Evolutionary conservation across 1,284 basidiomycete species (phyloP).

Genomic region (Pseudozyma pruni): DNA sequence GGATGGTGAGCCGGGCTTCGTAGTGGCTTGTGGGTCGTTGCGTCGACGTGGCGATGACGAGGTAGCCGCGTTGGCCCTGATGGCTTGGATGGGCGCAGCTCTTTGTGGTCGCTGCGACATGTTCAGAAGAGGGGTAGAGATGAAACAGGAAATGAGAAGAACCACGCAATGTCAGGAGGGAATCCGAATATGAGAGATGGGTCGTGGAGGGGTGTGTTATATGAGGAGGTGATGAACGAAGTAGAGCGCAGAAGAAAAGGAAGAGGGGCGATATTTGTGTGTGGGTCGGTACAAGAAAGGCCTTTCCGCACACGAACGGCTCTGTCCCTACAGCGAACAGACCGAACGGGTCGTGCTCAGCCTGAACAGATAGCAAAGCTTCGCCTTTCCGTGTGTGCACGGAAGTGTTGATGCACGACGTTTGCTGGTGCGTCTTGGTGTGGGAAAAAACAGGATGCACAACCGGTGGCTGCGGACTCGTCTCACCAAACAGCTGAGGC

Average conservation of each 20-base stretch:
- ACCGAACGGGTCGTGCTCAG: no score
- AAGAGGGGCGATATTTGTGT: neutral
- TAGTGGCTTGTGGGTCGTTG: conserved; percentile 29
- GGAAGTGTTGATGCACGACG: conserved; percentile 7
- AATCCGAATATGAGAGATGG: conserved; percentile 6
- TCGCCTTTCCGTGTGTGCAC: neutral
- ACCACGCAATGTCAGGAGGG: conserved; percentile 8
- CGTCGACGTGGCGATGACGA: conserved; percentile 28
- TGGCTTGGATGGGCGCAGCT: conserved; percentile 41
- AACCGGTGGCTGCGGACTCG: conserved; percentile 19
- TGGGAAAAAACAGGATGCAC: conserved; percentile 25
- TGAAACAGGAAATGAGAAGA: conserved; percentile 7
- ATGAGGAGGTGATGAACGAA: conserved; percentile 2
- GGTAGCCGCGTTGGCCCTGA: conserved; percentile 24
- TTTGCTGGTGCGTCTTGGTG: conserved; percentile 3
- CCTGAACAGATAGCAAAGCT: neutral
- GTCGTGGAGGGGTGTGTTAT: conserved; percentile 6
- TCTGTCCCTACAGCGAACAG: no score
- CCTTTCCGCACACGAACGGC: no score
- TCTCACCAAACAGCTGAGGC: no score
- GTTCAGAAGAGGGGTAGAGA: neutral
- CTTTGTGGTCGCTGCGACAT: conserved; percentile 40
- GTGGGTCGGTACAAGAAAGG: conserved; percentile 8
- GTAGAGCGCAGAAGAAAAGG: neutral
- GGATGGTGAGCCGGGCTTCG: conserved; percentile 31